Percentiles rank a stretch among this genome's conserved stretches.
These are phyloP conservation scores for Nakaseomyces sp. DNA, from an alignment of 1,139 yeast genomes.

Conservation along the genomic window DNA sequence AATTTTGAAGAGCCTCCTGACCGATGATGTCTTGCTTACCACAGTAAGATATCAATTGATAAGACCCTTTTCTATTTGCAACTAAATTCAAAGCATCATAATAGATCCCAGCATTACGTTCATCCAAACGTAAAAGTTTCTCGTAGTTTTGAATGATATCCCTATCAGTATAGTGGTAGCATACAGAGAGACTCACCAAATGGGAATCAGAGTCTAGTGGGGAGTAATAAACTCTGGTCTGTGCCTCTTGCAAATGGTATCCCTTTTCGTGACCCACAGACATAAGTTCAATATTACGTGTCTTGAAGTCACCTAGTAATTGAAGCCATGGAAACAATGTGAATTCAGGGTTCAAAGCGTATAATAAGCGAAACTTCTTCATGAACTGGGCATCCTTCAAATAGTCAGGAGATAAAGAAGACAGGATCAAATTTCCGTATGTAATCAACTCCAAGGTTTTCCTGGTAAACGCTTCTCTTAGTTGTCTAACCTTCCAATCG, in stretches of 20 bases:
- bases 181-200: slow-evolving; percentile 48
- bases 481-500: slow-evolving; percentile 24
- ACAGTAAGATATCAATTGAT: slow-evolving; percentile 43
- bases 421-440: slow-evolving; percentile 34
- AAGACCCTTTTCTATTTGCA: slow-evolving; percentile 39
- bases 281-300: slow-evolving; percentile 13
- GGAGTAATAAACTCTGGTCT: slow-evolving; percentile 21
- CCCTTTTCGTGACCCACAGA: slow-evolving; percentile 2
- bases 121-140: slow-evolving; percentile 45
- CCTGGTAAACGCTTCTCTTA: slow-evolving; percentile 42
- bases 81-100: slow-evolving; percentile 56
- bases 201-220: slow-evolving; percentile 28
- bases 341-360: slow-evolving; percentile 33
- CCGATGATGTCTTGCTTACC: slow-evolving; percentile 59
- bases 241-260: slow-evolving; percentile 2
- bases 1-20: slow-evolving; percentile 46
- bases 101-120: slow-evolving; percentile 46
- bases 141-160: slow-evolving; percentile 56
- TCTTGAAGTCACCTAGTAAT: slow-evolving; percentile 37
- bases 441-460: slow-evolving; percentile 43
- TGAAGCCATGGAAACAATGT: slow-evolving; percentile 34
- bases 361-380: slow-evolving; percentile 14
- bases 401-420: slow-evolving; percentile 9
- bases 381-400: slow-evolving; percentile 25
- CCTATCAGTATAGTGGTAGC: slow-evolving; percentile 53